Evolutionary conservation across 129 eudicot genomes (phyloP), one percentile per base, ranked within the genome.

Genomic region (Lactuca saligna): DNA sequence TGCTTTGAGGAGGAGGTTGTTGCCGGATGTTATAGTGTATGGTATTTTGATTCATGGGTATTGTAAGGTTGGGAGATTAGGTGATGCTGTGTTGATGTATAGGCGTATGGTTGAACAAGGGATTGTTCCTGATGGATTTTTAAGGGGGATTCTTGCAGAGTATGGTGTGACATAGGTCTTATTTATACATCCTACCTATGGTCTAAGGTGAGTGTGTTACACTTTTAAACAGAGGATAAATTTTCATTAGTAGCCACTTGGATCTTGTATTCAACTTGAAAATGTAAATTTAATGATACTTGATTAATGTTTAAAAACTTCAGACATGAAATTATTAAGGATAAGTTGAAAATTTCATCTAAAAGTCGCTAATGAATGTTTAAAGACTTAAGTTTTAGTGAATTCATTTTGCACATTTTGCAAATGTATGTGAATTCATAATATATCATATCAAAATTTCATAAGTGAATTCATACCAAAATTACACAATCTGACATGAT

Each of bases 11-110:
- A 72, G 42, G 50, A 61, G 72, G 57, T 68, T 85, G 67, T 65
- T 88, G 75, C 87, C 91, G 6, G 91, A 82, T 81, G 73, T 85
- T 44, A 79, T 88, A 34, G 77, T 76, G 1, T 88, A 85, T 81
- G 86, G 75, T 29, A 88, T 88, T 54, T 58, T 88, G 71, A 82
- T 88, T 38, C 83, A 54, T 66, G 96, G 88, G 14, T 83, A 65
- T 56, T 88, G 88, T 66, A 83, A 80, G 67, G 83, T 72, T 61
- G 89, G 91, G 17, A 81, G 75, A 53, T 66, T 82, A 42, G 53
- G 51, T 3, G 88, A 82, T 33, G 96, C 89, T 13, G 54, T 57
- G 61, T 25, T 74, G 20, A 33, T 88, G 54, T 85, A 78, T 75
- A 38, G 77, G 5, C 80, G 56, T 17, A 82, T 88, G 88, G 20